phyloP scores from a whole-genome alignment of 2,329 filamentous ascomycete genomes.

The Fusarium haematococcum region DNA sequence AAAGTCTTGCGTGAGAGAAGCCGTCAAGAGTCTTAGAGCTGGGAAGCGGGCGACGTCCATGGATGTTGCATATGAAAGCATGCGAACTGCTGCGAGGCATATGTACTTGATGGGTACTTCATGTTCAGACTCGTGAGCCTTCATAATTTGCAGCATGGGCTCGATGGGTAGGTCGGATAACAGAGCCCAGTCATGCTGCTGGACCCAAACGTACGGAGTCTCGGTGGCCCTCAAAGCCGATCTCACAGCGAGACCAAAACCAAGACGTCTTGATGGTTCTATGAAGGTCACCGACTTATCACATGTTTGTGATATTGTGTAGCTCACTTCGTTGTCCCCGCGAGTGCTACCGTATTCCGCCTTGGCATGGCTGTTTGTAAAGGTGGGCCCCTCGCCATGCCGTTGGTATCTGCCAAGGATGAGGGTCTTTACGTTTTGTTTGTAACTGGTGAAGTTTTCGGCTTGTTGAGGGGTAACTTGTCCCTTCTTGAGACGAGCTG shows the following conservation, averaged over 20 bases:
- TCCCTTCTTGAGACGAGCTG: slow-evolving; percentile 65
- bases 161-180: slow-evolving; percentile 58
- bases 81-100: slow-evolving; percentile 64
- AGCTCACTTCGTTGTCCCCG: slow-evolving; percentile 51
- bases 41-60: slow-evolving; percentile 59
- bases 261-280: slow-evolving; percentile 60
- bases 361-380: slow-evolving; percentile 34
- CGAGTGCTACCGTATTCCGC: slow-evolving; percentile 62
- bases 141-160: slow-evolving; percentile 61
- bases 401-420: slow-evolving; percentile 37
- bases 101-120: slow-evolving; percentile 62
- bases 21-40: slow-evolving; percentile 55
- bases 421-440: slow-evolving; percentile 58
- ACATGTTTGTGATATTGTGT: slow-evolving; percentile 50
- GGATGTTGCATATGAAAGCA: slow-evolving; percentile 63
- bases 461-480: slow-evolving; percentile 61
- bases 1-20: slow-evolving; percentile 56
- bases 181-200: slow-evolving; percentile 69
- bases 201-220: slow-evolving; percentile 67
- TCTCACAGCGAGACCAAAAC: slow-evolving; percentile 66
- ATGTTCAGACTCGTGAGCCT: slow-evolving; percentile 43
- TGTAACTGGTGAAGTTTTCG: slow-evolving; percentile 57
- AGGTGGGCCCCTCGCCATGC: not conserved
- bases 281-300: slow-evolving; percentile 60
- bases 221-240: slow-evolving; percentile 59